Evolutionary conservation across 2,329 filamentous ascomycete genomes (phyloP).

Genomic region (Colletotrichum simmondsii): DNA sequence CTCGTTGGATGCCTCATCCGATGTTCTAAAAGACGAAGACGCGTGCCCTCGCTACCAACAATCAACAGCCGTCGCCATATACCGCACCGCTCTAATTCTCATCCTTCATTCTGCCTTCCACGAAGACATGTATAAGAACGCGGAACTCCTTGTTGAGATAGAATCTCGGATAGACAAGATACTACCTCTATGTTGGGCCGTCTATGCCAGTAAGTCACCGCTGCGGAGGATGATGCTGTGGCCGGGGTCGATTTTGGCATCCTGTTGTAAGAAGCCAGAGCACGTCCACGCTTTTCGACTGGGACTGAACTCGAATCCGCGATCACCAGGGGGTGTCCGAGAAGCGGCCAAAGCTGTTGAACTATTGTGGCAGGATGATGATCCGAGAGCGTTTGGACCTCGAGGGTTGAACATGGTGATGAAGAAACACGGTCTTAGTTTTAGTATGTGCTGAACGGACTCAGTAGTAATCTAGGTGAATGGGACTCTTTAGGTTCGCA

Average conservation of each 20-base stretch:
- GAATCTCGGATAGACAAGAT: background rate
- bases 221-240: slow-evolving; percentile 8
- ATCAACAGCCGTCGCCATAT: background rate
- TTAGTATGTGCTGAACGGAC: slow-evolving; percentile 4
- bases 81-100: background rate
- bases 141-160: background rate
- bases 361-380: background rate
- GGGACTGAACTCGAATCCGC: background rate
- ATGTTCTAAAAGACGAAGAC: background rate
- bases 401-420: background rate
- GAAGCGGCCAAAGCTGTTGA: background rate
- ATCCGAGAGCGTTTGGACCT: background rate
- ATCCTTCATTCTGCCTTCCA: background rate
- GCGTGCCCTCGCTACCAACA: background rate
- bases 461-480: too few species aligned
- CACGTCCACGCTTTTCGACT: background rate
- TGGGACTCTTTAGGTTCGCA: too few species aligned
- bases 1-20: background rate
- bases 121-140: background rate
- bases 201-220: background rate
- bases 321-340: background rate
- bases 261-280: background rate
- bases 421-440: slow-evolving; percentile 8
- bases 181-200: background rate
- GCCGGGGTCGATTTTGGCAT: slow-evolving; percentile 2